Evolutionary conservation across 208 protist species (phyloP).

Genomic region (Leishmania amazonensis): DNA sequence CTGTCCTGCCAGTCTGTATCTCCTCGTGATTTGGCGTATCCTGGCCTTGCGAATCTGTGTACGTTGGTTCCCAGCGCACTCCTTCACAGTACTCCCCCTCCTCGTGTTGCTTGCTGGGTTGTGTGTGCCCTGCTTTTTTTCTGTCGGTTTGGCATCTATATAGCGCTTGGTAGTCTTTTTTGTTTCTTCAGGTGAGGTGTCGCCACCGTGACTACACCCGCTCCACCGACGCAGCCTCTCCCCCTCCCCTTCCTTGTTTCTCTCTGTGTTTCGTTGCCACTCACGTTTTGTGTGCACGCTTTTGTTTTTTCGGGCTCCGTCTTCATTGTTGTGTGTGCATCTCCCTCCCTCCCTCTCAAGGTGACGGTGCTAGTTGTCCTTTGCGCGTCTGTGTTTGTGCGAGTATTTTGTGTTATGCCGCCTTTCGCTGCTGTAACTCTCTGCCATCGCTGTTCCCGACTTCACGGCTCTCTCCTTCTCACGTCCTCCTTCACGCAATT

Average conservation of each 20-base stretch:
- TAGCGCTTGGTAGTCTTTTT: background rate
- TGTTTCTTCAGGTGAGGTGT: background rate
- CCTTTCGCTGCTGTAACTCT: background rate
- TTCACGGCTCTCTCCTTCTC: background rate
- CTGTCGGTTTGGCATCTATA: background rate
- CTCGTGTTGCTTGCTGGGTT: background rate
- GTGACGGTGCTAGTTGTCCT: background rate
- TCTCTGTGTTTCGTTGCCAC: background rate
- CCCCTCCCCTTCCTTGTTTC: background rate
- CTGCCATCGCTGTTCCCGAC: background rate
- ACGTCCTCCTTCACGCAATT: background rate
- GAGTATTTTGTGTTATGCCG: background rate
- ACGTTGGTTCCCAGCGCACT: background rate
- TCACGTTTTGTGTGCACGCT: background rate
- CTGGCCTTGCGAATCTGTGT: background rate
- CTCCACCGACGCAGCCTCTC: background rate
- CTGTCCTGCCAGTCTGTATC: background rate
- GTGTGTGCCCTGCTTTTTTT: background rate
- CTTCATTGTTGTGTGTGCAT: background rate
- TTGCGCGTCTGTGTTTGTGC: background rate
- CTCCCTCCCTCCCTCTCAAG: background rate
- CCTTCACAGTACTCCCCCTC: background rate
- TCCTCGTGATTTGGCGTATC: background rate
- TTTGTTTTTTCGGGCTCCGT: background rate
- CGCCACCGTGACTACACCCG: background rate